Evolutionary conservation across 75 land plant species (phyloP).

Genomic region (Cryptomeria japonica): DNA sequence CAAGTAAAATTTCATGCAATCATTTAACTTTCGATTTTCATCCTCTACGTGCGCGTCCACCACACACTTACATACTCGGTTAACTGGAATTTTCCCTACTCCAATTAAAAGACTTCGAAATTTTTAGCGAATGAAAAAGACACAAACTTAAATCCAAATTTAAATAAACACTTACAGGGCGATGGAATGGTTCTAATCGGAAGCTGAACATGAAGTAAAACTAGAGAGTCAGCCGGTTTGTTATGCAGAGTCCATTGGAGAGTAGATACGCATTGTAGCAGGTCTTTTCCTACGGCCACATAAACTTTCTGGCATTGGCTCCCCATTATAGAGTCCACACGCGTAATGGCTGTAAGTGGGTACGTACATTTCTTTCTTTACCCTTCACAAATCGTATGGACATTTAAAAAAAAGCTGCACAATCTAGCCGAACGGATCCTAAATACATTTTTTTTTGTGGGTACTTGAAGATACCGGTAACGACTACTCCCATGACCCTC

Average conservation of each 20-base stretch:
- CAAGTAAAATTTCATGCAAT: neutral
- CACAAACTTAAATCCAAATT: neutral
- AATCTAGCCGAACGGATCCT: too few relatives aligned
- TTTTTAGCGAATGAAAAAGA: neutral
- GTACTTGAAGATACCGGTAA: neutral
- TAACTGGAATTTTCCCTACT: neutral
- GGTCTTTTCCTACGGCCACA: constrained; percentile 34
- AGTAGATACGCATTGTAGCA: constrained; percentile 10
- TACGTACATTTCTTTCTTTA: too few relatives aligned
- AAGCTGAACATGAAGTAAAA: neutral
- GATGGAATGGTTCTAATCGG: neutral
- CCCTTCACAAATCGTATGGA: too few relatives aligned
- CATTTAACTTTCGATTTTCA: neutral
- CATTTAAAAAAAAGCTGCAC: neutral
- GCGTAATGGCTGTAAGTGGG: too few relatives aligned
- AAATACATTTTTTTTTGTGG: too few relatives aligned
- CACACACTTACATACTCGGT: neutral
- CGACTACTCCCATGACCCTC: neutral
- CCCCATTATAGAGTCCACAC: too few relatives aligned
- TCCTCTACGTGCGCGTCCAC: neutral
- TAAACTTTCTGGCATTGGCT: neutral
- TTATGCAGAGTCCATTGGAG: constrained; percentile 26
- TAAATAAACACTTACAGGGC: neutral
- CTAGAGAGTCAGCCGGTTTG: too few relatives aligned
- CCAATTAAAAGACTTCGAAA: neutral